Evolutionary conservation across 805 yeast species (phyloP).

Genomic region (Lipomyces kockii): DNA sequence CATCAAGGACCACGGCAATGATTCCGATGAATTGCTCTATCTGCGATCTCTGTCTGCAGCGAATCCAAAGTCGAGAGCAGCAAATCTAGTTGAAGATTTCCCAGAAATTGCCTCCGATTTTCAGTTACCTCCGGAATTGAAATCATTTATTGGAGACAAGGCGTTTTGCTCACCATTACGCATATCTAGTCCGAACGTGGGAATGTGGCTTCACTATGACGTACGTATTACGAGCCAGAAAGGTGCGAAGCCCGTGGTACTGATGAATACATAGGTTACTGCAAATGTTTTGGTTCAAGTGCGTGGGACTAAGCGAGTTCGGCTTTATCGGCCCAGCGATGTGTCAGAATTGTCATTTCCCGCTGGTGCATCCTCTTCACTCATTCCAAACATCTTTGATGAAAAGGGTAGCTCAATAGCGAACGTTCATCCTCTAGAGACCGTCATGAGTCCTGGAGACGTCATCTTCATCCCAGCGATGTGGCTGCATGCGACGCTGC

Average conservation of each 20-base stretch:
- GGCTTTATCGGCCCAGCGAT: conserved; percentile 48
- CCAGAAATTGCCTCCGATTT: conserved; percentile 44
- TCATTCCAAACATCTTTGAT: conserved; percentile 44
- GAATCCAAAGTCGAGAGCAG: conserved; percentile 43
- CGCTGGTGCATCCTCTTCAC: conserved; percentile 45
- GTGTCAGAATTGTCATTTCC: conserved; percentile 43
- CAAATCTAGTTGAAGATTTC: conserved; percentile 43
- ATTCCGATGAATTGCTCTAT: conserved; percentile 33
- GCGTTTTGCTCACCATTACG: conserved; percentile 47
- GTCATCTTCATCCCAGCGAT: conserved; percentile 47
- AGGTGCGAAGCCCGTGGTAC: neutral
- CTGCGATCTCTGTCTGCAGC: conserved; percentile 43
- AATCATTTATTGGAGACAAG: conserved; percentile 30
- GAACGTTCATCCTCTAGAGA: conserved; percentile 43
- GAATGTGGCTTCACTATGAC: conserved; percentile 49
- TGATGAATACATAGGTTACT: conserved; percentile 33
- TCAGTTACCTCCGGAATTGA: conserved; percentile 40
- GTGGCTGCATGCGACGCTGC: conserved; percentile 50
- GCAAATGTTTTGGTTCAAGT: conserved; percentile 48
- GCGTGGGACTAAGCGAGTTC: conserved; percentile 43
- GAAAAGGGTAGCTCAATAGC: conserved; percentile 21
- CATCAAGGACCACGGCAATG: neutral
- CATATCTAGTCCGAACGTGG: conserved; percentile 44
- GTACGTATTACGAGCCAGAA: conserved; percentile 15
- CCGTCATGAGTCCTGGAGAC: conserved; percentile 47